Conservation (phyloP, 495 filamentous ascomycete species). For the Penicillium roqueforti region DNA sequence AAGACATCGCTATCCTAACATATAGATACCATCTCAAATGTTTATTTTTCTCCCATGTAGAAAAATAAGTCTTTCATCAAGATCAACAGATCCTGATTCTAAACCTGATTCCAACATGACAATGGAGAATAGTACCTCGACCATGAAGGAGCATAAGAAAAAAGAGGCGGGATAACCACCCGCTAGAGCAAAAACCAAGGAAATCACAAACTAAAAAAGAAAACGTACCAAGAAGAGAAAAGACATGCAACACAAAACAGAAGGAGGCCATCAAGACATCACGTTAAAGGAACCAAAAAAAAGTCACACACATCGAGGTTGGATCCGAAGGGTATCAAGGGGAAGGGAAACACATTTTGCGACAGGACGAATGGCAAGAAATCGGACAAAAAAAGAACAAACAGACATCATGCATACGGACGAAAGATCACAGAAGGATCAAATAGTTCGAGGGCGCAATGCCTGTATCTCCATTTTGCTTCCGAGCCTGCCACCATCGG, state of each 20-base stretch:
- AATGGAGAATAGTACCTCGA: constrained; percentile 2
- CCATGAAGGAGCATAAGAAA: constrained; percentile 7
- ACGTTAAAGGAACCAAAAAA: constrained; percentile 34
- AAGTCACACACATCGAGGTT: constrained; percentile 39
- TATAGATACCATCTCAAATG: background rate
- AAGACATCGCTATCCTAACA: background rate
- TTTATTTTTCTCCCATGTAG: background rate
- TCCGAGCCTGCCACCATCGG: constrained; percentile 97
- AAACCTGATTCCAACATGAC: constrained; percentile 7
- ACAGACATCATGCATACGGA: constrained; percentile 18
- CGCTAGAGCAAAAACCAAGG: constrained; percentile 13
- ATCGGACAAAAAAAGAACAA: constrained; percentile 19
- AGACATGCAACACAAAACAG: constrained; percentile 18
- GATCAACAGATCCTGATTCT: background rate
- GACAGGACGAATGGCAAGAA: constrained; percentile 28
- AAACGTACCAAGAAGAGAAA: constrained; percentile 16
- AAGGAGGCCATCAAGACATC: constrained; percentile 44
- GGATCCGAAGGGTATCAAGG: constrained; percentile 49
- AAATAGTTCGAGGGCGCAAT: constrained; percentile 98
- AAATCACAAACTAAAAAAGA: constrained; percentile 15
- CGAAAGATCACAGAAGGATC: constrained; percentile 73
- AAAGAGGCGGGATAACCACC: constrained; percentile 13
- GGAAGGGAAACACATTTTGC: constrained; percentile 29
- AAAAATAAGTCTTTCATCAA: background rate
- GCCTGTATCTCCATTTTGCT: constrained; percentile 90